Percentiles rank a stretch among this genome's conserved stretches.
These are phyloP conservation scores for Talaromyces ruber DNA, from an alignment of 495 filamentous ascomycete genomes.

Conservation along the genomic window DNA sequence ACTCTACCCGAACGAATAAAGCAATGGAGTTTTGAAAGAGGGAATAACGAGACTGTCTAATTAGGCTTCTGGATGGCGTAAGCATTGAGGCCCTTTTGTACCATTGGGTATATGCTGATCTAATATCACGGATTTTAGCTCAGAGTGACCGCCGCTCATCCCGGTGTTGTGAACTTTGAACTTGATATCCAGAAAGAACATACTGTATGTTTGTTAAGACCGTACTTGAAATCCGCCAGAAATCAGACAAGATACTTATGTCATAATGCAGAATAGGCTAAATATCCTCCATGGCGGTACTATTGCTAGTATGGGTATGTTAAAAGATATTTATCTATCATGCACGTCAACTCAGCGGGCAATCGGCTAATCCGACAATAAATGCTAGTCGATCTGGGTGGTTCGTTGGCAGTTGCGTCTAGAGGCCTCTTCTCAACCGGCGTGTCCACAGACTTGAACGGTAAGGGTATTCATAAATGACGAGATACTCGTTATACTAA, in stretches of 20 bases:
- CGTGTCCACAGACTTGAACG: constrained; percentile 87
- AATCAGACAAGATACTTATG: neutral
- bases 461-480: constrained; percentile 30
- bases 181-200: constrained; percentile 80
- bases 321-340: neutral
- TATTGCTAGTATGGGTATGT: constrained; percentile 78
- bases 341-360: neutral
- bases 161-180: constrained; percentile 79
- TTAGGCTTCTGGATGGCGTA: constrained; percentile 36
- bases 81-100: neutral
- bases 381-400: constrained; percentile 72
- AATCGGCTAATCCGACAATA: neutral
- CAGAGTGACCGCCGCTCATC: constrained; percentile 63
- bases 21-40: neutral
- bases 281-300: constrained; percentile 90
- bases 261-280: constrained; percentile 62
- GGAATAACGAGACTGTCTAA: neutral
- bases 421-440: constrained; percentile 81
- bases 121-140: constrained; percentile 47
- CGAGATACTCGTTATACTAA: neutral
- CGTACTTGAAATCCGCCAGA: neutral
- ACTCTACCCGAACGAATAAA: neutral
- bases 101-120: constrained; percentile 1
- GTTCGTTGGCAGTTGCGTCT: constrained; percentile 88
- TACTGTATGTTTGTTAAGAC: constrained; percentile 49